Conservation (phyloP, 2,329 filamentous ascomycete species). For the Xenoacremonium recifei region DNA sequence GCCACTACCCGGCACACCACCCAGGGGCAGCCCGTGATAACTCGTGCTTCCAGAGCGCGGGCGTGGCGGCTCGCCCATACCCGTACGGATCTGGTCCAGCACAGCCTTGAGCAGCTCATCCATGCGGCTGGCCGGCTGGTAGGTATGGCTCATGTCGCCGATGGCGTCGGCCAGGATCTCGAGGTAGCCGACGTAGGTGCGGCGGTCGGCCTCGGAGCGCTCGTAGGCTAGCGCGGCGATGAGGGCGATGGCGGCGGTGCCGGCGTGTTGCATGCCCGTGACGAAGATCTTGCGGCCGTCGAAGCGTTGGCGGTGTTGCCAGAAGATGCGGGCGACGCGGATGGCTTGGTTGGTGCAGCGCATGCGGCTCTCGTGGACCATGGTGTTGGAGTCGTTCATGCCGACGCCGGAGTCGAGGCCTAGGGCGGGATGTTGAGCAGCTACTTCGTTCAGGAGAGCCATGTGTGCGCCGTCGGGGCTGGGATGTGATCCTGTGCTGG, state of each 20-base stretch:
- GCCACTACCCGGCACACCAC: slow-evolving; percentile 10
- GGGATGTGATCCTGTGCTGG: slow-evolving; percentile 30
- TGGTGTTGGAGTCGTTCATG: slow-evolving; percentile 31
- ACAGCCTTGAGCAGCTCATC: slow-evolving; percentile 51
- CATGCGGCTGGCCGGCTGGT: slow-evolving; percentile 54
- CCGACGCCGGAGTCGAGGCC: slow-evolving; percentile 20
- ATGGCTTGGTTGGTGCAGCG: slow-evolving; percentile 56
- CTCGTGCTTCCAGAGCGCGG: slow-evolving; percentile 19
- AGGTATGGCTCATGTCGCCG: slow-evolving; percentile 51
- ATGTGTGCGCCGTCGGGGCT: slow-evolving; percentile 27
- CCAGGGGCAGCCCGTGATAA: slow-evolving; percentile 3
- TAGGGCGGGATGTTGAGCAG: slow-evolving; percentile 15
- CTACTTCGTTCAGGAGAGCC: slow-evolving; percentile 8
- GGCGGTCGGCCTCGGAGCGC: slow-evolving; percentile 34
- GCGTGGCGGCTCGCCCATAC: slow-evolving; percentile 21
- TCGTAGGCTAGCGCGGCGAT: slow-evolving; percentile 46
- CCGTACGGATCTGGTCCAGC: slow-evolving; percentile 44
- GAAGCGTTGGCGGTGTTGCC: slow-evolving; percentile 53
- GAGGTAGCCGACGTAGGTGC: slow-evolving; percentile 45
- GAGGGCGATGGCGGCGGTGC: slow-evolving; percentile 52
- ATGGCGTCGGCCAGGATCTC: slow-evolving; percentile 52
- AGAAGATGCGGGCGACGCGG: slow-evolving; percentile 51
- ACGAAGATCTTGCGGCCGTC: slow-evolving; percentile 50
- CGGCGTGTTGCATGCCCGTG: slow-evolving; percentile 52
- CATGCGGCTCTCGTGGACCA: slow-evolving; percentile 42